Evolutionary conservation across 208 protist species (phyloP), one percentile per base, ranked within the genome.

Genomic region (Trypanosoma cruzi): DNA sequence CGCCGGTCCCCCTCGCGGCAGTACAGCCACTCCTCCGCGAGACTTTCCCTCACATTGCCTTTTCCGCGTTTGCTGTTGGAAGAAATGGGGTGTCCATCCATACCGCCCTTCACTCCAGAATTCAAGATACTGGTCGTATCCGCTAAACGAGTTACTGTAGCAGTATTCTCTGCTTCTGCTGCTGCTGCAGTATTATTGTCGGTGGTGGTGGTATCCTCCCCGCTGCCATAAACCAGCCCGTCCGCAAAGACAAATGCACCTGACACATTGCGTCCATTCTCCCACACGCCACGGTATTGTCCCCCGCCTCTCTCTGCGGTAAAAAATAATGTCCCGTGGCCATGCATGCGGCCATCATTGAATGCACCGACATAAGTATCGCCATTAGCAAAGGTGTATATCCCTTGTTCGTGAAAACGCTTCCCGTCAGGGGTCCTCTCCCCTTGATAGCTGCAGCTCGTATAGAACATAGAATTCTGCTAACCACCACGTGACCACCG

Each of bases 221-320:
- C 74, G 57, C 31, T 53, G 28, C 76, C 76, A 63, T 90, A 94
- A 31, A 92, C 75, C 32, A 97, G 78, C 4, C 93, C 93, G 62
- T 97, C 93, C 6, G 69, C 24, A 65, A 95, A 97, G 20, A 96
- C 88, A 76, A 95, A 97, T 63, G 84, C 59, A 6, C 93, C 93
- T 1, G 56, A 78, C 8, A 93, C 63, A 55, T 85, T 79, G 18
- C 68, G 65, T 5, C 93, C 93, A 50, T 90, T 71, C 60, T 93
- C 78, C 90, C 93, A 97, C 2, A 89, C 64, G 8, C 89, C 93
- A 24, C 86, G 75, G 73, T 92, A 97, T 63, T 94, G 89, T 20
- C 90, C 93, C n/a, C 80, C 80, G 16, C 77, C 80, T 52, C 68
- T 44, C 29, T 77, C 60, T 20, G 26, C 49, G 2, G 74, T 65